Base-by-base conservation (phyloP, 2,329 filamentous ascomycete species). In the Aspergillus sp. region DNA sequence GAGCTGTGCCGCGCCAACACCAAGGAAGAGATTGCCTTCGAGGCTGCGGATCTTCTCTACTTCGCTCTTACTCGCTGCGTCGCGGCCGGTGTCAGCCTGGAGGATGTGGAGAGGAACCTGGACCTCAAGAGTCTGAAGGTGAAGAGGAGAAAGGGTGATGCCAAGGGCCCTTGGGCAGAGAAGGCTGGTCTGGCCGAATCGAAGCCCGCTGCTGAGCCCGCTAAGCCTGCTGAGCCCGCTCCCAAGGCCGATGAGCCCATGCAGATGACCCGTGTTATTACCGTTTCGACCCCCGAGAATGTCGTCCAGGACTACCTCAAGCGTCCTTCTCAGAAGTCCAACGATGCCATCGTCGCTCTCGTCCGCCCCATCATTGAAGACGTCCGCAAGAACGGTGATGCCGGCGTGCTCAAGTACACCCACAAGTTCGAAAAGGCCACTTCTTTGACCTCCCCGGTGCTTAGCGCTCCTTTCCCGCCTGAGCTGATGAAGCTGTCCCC, bases 361-460 rank as follows among this genome's bases (percentile, higher is more conserved):
- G 91, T 97, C 61, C 87, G 86, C 38, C 95, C 95, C 1, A 99
- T 99, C 69, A 92, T 99, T 71, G 87, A 94, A 60, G 91, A 93
- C 51, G 90, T 99, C 58, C 90, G 89, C 58, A 84, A 86, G 47
- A 87, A 91, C 36, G 95, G 95, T 56, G 95, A 99, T 78, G 89
- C 89, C 70, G 93, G 92, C 3, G 84, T 99, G 23, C 84, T 99
- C 48, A 89, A 91, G 54, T 98, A 97, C 77, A 98, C 95, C 1
- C 93, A 97, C 84, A 97, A 96, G 77, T 99, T 99, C 69, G 95
- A 99, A 74, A 97, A 94, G 80, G 95, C 94, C 0, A 96, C 91
- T 0, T 94, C 91, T 2, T 82, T 99, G 61, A 95, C 87, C 13
- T 94, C 92, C 0, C 92, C 94, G 0, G 92, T 99, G 13, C 82